Conservation (phyloP, 2,329 filamentous ascomycete genomes). For the Aureobasidium sp. region DNA sequence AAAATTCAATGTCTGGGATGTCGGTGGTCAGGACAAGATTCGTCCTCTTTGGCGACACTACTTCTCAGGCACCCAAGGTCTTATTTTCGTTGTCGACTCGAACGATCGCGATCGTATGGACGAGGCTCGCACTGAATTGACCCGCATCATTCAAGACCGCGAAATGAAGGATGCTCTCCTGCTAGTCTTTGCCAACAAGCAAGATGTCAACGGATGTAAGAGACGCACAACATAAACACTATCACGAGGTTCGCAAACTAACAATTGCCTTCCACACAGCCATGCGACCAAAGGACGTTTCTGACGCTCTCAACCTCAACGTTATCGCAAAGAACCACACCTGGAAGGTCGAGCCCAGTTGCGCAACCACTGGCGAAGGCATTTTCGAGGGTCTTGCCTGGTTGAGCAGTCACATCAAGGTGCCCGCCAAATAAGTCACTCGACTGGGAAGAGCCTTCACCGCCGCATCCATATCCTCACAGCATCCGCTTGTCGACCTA, state of each 20-base stretch:
- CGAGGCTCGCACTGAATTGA: conserved; percentile 91
- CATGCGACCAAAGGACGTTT: conserved; percentile 43
- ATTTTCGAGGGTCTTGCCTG: conserved; percentile 46
- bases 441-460: neutral
- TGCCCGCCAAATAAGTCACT: conserved; percentile 22
- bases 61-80: conserved; percentile 97
- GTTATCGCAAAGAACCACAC: conserved; percentile 43
- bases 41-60: conserved; percentile 99
- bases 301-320: conserved; percentile 38
- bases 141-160: conserved; percentile 97
- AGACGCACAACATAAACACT: conserved; percentile 17
- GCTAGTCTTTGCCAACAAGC: conserved; percentile 99
- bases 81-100: conserved; percentile 99
- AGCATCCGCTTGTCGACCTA: neutral
- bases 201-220: conserved; percentile 84
- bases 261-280: conserved; percentile 24
- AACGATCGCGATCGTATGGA: conserved; percentile 98
- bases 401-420: conserved; percentile 43
- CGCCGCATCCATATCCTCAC: neutral
- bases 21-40: conserved; percentile 99
- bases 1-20: conserved; percentile 99
- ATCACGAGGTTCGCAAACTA: conserved; percentile 5
- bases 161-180: conserved; percentile 96
- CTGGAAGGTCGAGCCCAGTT: conserved; percentile 47
- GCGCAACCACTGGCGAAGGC: conserved; percentile 43